phyloP scores from a whole-genome alignment of 2,329 filamentous ascomycete genomes.

The Botrytis cinerea region DNA sequence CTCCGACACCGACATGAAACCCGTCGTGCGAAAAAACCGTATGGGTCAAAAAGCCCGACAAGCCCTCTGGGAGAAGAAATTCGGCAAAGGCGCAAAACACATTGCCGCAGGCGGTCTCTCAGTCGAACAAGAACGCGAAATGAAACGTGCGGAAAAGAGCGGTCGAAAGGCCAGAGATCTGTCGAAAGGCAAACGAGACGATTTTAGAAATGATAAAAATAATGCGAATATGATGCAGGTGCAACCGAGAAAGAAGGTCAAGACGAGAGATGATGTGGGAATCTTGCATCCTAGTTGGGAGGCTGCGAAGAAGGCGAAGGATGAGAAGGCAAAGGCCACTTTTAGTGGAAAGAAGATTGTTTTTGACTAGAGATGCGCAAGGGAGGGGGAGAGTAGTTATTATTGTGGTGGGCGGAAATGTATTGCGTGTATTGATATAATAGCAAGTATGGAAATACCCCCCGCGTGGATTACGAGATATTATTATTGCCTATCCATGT shows the following conservation, averaged over 20 bases:
- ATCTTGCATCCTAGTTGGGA: slow-evolving; percentile 64
- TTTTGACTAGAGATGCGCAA: slow-evolving; percentile 50
- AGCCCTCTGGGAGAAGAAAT: slow-evolving; percentile 80
- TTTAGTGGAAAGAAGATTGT: slow-evolving; percentile 61
- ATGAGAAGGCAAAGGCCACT: slow-evolving; percentile 52
- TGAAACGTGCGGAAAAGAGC: slow-evolving; percentile 47
- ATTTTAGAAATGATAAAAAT: slow-evolving; percentile 22
- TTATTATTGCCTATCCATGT: background rate
- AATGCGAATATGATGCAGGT: slow-evolving; percentile 34
- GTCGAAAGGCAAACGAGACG: slow-evolving; percentile 24
- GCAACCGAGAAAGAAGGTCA: slow-evolving; percentile 39
- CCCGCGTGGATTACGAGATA: background rate
- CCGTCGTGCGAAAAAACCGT: slow-evolving; percentile 68
- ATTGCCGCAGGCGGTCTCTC: slow-evolving; percentile 34
- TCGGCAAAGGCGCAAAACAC: slow-evolving; percentile 60
- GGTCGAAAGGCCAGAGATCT: slow-evolving; percentile 13
- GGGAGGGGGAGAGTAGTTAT: too few species aligned
- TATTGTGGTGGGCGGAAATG: background rate
- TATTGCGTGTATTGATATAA: background rate
- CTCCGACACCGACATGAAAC: slow-evolving; percentile 57
- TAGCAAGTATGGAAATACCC: background rate
- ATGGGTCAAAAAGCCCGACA: slow-evolving; percentile 76
- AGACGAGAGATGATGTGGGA: slow-evolving; percentile 51
- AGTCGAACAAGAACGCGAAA: slow-evolving; percentile 16
- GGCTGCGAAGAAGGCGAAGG: slow-evolving; percentile 59